These are phyloP conservation scores for Dryas alaskensis DNA, from an alignment of 306 rosid species.

Conservation along the genomic window DNA sequence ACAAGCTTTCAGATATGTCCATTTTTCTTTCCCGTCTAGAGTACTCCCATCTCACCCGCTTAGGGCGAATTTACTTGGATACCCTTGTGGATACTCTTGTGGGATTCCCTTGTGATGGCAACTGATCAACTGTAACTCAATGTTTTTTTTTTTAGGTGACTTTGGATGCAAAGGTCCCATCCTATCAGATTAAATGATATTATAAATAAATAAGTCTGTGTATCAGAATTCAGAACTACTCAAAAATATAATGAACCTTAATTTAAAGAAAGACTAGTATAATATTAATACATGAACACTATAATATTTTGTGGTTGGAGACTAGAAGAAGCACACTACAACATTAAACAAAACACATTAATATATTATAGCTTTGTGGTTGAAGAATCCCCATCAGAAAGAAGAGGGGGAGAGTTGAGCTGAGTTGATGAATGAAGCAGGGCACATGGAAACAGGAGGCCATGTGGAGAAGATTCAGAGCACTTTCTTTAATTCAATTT, in stretches of 20 bases:
- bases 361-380: conserved; percentile 4
- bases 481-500: conserved; percentile 23
- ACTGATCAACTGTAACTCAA: neutral
- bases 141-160: neutral
- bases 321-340: conserved; percentile 27
- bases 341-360: conserved; percentile 23
- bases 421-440: conserved; percentile 23
- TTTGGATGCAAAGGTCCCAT: conserved; percentile 6
- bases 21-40: neutral
- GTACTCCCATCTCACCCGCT: neutral
- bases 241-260: neutral
- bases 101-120: neutral
- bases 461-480: conserved; percentile 85
- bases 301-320: conserved; percentile 23
- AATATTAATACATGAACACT: neutral
- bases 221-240: neutral
- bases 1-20: conserved; percentile 7
- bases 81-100: neutral
- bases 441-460: conserved; percentile 81
- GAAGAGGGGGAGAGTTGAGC: conserved; percentile 7
- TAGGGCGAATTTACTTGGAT: conserved; percentile 14
- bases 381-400: conserved; percentile 33
- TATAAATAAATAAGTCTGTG: neutral
- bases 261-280: neutral
- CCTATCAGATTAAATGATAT: conserved; percentile 1